Conservation (phyloP, 2,329 filamentous ascomycete species). For the Sclerotinia subarctica region DNA sequence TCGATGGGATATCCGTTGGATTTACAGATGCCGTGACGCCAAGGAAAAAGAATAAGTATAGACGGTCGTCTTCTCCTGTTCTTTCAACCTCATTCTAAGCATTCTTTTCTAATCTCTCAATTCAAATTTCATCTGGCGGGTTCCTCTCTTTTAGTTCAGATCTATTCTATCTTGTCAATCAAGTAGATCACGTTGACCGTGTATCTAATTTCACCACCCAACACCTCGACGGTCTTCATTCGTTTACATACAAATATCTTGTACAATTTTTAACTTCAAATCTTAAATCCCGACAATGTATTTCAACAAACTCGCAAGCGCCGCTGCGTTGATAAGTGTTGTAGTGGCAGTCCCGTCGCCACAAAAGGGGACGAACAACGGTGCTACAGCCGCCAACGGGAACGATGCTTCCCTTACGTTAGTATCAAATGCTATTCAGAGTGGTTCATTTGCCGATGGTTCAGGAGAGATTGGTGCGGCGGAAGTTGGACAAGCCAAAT, state of each 20-base stretch:
- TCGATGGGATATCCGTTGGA: constrained; percentile 14
- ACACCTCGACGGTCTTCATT: constrained; percentile 39
- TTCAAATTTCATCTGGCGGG: constrained; percentile 29
- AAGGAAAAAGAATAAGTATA: constrained; percentile 38
- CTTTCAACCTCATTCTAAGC: constrained; percentile 30
- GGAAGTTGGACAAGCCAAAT: constrained; percentile 33
- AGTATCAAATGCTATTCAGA: constrained; percentile 33
- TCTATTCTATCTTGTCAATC: constrained; percentile 36
- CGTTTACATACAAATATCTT: constrained; percentile 29
- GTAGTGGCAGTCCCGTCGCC: constrained; percentile 25
- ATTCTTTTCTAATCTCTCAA: constrained; percentile 25
- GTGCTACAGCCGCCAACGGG: constrained; percentile 5
- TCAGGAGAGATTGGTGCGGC: constrained; percentile 29
- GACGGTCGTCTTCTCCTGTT: constrained; percentile 26
- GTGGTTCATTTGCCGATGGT: constrained; percentile 35
- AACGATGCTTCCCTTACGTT: constrained; percentile 27
- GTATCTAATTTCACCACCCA: constrained; percentile 35
- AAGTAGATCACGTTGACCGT: constrained; percentile 41
- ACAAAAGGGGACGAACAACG: constrained; percentile 16
- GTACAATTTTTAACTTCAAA: constrained; percentile 7
- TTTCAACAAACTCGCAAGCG: constrained; percentile 32
- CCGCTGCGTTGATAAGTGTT: constrained; percentile 30
- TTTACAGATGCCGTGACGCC: constrained; percentile 28
- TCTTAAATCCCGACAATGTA: constrained; percentile 21
- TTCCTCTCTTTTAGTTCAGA: constrained; percentile 33